These are phyloP conservation scores for Arachis stenosperma DNA, from an alignment of 306 rosid species.

Conservation along the genomic window DNA sequence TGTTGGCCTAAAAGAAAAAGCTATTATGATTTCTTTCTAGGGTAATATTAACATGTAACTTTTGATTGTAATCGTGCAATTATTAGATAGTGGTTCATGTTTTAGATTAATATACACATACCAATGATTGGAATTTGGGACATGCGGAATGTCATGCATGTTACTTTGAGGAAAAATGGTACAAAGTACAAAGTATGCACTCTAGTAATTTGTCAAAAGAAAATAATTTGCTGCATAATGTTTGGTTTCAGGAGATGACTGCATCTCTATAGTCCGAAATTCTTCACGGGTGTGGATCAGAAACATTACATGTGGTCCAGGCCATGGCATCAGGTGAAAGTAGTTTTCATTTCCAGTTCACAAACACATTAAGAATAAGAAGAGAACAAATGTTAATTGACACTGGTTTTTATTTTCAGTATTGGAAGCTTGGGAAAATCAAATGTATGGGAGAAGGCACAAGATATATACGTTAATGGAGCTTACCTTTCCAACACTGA, in stretches of 20 bases:
- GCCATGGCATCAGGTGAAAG: constrained; percentile 93
- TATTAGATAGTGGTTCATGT: background rate
- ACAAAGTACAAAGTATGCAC: background rate
- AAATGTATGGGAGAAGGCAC: constrained; percentile 63
- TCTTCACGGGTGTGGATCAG: constrained; percentile 67
- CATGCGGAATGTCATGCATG: background rate
- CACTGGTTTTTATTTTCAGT: constrained; percentile 51
- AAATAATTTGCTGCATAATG: constrained; percentile 20
- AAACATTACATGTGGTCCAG: constrained; percentile 84
- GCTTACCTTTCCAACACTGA: constrained; percentile 67
- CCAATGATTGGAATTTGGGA: no score
- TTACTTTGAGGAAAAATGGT: background rate
- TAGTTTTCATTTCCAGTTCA: constrained; percentile 17
- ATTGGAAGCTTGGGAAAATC: constrained; percentile 96
- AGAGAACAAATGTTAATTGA: constrained; percentile 29
- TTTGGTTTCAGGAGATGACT: constrained; percentile 79
- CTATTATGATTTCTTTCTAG: background rate
- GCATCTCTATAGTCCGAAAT: constrained; percentile 84
- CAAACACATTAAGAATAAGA: background rate
- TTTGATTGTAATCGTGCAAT: background rate
- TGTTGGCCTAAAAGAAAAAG: constrained; percentile 23
- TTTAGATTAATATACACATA: background rate
- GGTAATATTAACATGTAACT: constrained; percentile 2
- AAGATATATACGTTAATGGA: constrained; percentile 62
- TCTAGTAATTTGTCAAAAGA: background rate